These are phyloP conservation scores for Dalbergia cultrata DNA, from an alignment of 306 rosid species.

Conservation along the genomic window DNA sequence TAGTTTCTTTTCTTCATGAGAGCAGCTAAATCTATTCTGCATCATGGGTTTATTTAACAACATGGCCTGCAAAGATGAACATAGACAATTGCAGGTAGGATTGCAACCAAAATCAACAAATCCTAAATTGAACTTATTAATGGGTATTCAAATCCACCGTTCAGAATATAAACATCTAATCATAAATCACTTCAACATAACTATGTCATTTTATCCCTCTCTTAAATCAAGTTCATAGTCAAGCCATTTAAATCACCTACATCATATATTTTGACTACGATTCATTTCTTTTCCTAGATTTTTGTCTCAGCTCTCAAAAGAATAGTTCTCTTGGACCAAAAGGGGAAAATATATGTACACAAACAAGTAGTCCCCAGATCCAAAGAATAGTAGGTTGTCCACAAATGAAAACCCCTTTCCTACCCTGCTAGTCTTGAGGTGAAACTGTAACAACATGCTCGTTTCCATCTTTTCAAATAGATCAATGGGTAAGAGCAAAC, in stretches of 20 bases:
- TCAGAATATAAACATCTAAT: no score
- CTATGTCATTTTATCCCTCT: no score
- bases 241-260: no score
- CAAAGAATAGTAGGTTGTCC: not conserved
- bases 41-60: not conserved
- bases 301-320: not conserved
- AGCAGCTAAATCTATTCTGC: not conserved
- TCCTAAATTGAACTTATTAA: no score
- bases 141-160: no score
- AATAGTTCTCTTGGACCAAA: not conserved
- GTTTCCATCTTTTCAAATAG: not conserved
- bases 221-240: no score
- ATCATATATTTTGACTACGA: conserved; percentile 8
- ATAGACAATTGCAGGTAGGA: not conserved
- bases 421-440: not conserved
- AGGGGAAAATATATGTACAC: not conserved
- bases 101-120: not conserved
- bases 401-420: not conserved
- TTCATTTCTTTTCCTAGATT: not conserved
- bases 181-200: no score
- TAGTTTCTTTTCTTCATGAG: not conserved
- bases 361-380: not conserved
- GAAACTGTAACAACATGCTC: no score
- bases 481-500: not conserved
- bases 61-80: conserved; percentile 2